Conservation (phyloP, 108 stramenopile species). For the Discostella stelligeroides region DNA sequence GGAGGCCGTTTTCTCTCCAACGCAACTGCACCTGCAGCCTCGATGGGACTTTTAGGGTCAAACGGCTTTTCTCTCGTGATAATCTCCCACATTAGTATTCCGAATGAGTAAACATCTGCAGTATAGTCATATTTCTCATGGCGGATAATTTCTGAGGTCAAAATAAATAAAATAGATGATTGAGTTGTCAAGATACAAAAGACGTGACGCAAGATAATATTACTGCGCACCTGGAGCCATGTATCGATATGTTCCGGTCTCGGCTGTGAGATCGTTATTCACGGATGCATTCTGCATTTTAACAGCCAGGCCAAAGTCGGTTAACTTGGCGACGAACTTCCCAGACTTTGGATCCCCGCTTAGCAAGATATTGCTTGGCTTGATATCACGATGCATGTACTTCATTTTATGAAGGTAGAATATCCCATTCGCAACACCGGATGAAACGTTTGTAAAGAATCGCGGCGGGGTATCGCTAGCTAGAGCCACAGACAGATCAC, state of each 20-base stretch:
- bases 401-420: slow-evolving; percentile 62
- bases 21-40: slow-evolving; percentile 71
- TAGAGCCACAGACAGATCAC: slow-evolving; percentile 57
- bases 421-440: slow-evolving; percentile 63
- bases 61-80: slow-evolving; percentile 71
- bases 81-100: slow-evolving; percentile 73
- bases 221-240: slow-evolving; percentile 32
- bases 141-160: slow-evolving; percentile 74
- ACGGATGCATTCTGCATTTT: slow-evolving; percentile 27
- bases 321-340: slow-evolving; percentile 63
- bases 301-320: slow-evolving; percentile 73
- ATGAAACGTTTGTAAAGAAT: slow-evolving; percentile 63
- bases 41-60: slow-evolving; percentile 50
- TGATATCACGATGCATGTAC: slow-evolving; percentile 68
- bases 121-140: slow-evolving; percentile 62
- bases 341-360: slow-evolving; percentile 56
- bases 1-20: slow-evolving; percentile 56
- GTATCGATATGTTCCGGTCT: slow-evolving; percentile 78
- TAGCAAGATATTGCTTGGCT: slow-evolving; percentile 64
- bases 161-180: slow-evolving; percentile 15
- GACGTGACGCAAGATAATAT: neutral
- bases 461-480: slow-evolving; percentile 49
- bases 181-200: neutral
- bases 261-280: slow-evolving; percentile 54
- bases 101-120: slow-evolving; percentile 79